A percentile compares a stretch with the other conserved stretches of the same genome.
Evolutionary conservation across 139 green algal genomes (phyloP).

Genomic region (Coelastrella sp.): DNA sequence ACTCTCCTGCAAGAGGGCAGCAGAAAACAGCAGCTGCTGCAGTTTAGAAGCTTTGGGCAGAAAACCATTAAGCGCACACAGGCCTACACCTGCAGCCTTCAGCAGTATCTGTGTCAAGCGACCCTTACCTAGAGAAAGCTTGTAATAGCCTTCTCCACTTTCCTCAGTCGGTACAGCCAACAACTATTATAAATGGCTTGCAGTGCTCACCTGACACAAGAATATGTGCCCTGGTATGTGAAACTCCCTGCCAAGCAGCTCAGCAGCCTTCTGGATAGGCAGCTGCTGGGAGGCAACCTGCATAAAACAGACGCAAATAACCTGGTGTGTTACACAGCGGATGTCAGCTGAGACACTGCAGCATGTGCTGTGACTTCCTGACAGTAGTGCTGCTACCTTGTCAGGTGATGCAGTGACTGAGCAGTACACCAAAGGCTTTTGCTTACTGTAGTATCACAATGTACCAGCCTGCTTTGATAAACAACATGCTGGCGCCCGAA

Average conservation of each 20-base stretch:
- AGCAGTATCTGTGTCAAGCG: too few species aligned
- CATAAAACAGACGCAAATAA: background rate
- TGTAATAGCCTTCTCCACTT: too few species aligned
- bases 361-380: too few species aligned
- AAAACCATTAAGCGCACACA: background rate
- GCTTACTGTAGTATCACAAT: too few species aligned
- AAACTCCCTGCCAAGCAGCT: slow-evolving; percentile 8
- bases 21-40: background rate
- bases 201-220: background rate
- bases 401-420: too few species aligned
- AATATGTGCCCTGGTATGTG: slow-evolving; percentile 23
- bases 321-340: background rate
- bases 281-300: background rate
- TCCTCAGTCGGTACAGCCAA: too few species aligned
- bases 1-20: background rate
- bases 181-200: background rate
- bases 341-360: background rate
- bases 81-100: too few species aligned
- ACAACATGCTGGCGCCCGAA: too few species aligned
- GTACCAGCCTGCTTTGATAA: too few species aligned
- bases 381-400: too few species aligned
- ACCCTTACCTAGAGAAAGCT: too few species aligned
- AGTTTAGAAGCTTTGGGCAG: background rate
- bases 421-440: too few species aligned
- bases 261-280: background rate